Conservation (phyloP, 1,284 basidiomycete species). For the Leucoagaricus sp. region DNA sequence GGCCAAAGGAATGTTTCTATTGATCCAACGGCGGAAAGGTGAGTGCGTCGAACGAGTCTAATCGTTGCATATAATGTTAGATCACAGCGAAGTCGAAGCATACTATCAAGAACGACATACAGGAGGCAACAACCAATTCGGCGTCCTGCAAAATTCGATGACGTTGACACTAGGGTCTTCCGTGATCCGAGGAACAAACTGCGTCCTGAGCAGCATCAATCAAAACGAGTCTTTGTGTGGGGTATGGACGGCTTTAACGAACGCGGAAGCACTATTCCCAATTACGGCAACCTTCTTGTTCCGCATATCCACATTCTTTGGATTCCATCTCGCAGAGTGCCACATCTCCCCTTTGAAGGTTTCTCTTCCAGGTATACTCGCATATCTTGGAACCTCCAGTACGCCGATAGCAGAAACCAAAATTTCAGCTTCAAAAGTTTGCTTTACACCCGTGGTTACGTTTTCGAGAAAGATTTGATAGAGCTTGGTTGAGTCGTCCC, state of each 20-base stretch:
- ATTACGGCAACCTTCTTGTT: slow-evolving; percentile 49
- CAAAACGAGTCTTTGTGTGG: not conserved
- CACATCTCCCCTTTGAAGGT: slow-evolving; percentile 47
- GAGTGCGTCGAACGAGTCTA: slow-evolving; percentile 36
- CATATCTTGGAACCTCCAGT: slow-evolving; percentile 38
- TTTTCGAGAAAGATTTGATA: slow-evolving; percentile 38
- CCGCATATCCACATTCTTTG: slow-evolving; percentile 34
- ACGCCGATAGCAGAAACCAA: slow-evolving; percentile 48
- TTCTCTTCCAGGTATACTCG: slow-evolving; percentile 39
- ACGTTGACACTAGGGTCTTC: slow-evolving; percentile 40
- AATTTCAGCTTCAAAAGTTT: slow-evolving; percentile 30
- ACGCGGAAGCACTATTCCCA: slow-evolving; percentile 55
- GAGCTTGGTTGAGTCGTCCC: slow-evolving; percentile 35
- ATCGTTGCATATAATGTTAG: not conserved
- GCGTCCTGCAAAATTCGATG: slow-evolving; percentile 46
- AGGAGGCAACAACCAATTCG: slow-evolving; percentile 44
- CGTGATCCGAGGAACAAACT: slow-evolving; percentile 46
- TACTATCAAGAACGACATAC: slow-evolving; percentile 28
- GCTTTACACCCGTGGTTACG: slow-evolving; percentile 25
- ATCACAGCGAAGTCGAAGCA: not conserved
- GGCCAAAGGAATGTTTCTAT: slow-evolving; percentile 41
- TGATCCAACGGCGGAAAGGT: slow-evolving; percentile 32
- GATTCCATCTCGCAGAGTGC: slow-evolving; percentile 51
- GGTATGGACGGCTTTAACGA: too few relatives aligned
- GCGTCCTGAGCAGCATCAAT: slow-evolving; percentile 32